Evolutionary conservation across 1,284 basidiomycete species (phyloP), one percentile per base, ranked within the genome.

Genomic region (Naganishia sp.): DNA sequence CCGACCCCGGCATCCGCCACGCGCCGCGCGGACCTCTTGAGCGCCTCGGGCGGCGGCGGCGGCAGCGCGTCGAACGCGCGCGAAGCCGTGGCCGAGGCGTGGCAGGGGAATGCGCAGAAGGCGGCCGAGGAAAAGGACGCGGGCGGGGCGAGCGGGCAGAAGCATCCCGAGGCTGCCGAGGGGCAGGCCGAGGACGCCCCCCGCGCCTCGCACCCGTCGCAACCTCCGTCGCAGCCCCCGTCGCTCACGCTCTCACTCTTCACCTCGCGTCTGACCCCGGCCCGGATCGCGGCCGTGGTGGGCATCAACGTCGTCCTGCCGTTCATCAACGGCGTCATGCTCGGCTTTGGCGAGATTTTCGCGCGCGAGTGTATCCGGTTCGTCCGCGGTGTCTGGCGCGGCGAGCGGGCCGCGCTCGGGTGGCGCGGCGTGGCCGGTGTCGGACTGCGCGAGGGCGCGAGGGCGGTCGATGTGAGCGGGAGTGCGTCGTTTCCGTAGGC

Each of bases 281-380:
- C 85, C 52, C 88, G 92, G 10, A 80, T 96, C 66, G 75, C 90
- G 50, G 90, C 93, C 4, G 88, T 90, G 9, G 77, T 98, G 66
- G 90, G 90, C 45, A 94, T 98, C 81, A 98, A 99, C 78, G 80
- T 99, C 67, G 80, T 94, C 2, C 83, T 98, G 49, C 95, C 95
- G 0, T 99, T 99, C 77, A 85, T 98, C 55, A 98, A 98, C 75
- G 95, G 95, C 33, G 90, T 98, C 73, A 96, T 98, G 92, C 86
- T 98, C 55, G 95, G 95, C 11, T 94, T 98, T 75, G 95, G 95
- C 28, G 95, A 99, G 81, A 93, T 99, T 66, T 94, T 97, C 75
- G 95, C 94, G 21, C 88, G 93, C 77, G 89, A 93, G 69, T 84
- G 92, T 16, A 81, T 96, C 21, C 83, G 88, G 59, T 83, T 84